Base-by-base conservation (phyloP, 2,329 filamentous ascomycete genomes). In the Cladosporium colombiae region DNA sequence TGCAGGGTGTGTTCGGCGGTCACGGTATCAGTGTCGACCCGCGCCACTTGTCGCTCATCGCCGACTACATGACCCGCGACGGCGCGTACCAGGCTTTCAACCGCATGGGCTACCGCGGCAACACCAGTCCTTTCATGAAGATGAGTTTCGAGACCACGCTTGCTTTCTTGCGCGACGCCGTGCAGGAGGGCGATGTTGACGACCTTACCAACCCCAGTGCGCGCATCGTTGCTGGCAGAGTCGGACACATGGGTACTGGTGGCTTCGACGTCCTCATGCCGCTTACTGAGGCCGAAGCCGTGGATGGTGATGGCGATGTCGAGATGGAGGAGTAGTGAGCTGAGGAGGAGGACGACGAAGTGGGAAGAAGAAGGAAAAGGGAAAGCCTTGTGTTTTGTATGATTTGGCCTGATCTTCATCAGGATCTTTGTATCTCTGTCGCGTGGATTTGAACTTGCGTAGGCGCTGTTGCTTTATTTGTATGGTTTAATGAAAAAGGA, bases 81-180 rank as follows among this genome's bases (percentile, higher is more conserved):
- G 95, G 95, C 70, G 89, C 88, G 1, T 99, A 96, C 81, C 91
- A 89, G 57, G 89, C 95, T 0, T 99, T 99, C 81, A 97, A 92
- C 80, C 90, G 95, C 58, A 96, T 91, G 75, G 95, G 94, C 1
- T 83, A 99, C 67, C 89, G 88, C 75, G 89, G 91, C 70, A 93
- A 92, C 74, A 89, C 94, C 31, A 93, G 89, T 70, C 93, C 95
- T 0, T 94, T 99, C 72, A 94, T 95, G 80, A 98, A 98, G 85
- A 98, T 98, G 94, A 96, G 92, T 78, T 99, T 98, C 81, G 95
- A 99, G 85, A 99, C 95, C 4, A 99, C 95, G 2, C 86, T 98
- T 46, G 89, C 91, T 0, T 97, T 97, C 83, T 84, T 99, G 74
- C 93, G 91, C 78, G 95, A 98, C 75, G 93, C 95, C 1, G 90